Conservation (phyloP, 345 rosid species). For the Eucalyptus albens region DNA sequence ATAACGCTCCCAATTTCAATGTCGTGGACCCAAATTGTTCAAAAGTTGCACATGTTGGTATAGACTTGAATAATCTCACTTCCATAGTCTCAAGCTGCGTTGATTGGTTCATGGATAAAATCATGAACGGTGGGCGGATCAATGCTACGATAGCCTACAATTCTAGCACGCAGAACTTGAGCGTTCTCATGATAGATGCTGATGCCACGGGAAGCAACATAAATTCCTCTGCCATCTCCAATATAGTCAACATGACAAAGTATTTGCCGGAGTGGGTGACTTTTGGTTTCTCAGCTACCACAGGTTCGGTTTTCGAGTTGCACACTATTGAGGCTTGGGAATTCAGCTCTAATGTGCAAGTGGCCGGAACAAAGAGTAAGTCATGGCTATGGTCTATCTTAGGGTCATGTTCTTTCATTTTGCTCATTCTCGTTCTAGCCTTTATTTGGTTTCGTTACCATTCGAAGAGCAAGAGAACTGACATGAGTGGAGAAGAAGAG, state of each 20-base stretch:
- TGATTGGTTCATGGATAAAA: too few species aligned
- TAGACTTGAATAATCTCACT: too few species aligned
- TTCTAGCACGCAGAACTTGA: neutral
- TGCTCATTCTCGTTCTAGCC: neutral
- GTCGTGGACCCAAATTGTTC: neutral
- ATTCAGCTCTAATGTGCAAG: neutral
- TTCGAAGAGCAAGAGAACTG: neutral
- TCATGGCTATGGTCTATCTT: neutral
- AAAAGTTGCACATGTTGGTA: neutral
- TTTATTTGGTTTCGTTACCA: neutral
- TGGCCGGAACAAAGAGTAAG: neutral
- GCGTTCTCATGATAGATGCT: neutral
- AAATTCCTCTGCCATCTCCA: neutral
- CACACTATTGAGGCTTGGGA: neutral
- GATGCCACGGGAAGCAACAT: neutral
- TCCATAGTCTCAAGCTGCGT: too few species aligned
- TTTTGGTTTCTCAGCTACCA: constrained; percentile 10
- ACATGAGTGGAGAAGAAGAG: neutral
- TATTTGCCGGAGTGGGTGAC: constrained; percentile 5
- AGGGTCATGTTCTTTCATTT: neutral
- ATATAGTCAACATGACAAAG: neutral
- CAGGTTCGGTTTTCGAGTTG: neutral
- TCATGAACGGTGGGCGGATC: neutral
- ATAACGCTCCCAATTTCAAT: neutral
- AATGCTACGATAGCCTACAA: neutral